Evolutionary conservation across 2,329 filamentous ascomycete genomes (phyloP), one percentile per base, ranked within the genome.

Genomic region (Cladophialophora psammophila): DNA sequence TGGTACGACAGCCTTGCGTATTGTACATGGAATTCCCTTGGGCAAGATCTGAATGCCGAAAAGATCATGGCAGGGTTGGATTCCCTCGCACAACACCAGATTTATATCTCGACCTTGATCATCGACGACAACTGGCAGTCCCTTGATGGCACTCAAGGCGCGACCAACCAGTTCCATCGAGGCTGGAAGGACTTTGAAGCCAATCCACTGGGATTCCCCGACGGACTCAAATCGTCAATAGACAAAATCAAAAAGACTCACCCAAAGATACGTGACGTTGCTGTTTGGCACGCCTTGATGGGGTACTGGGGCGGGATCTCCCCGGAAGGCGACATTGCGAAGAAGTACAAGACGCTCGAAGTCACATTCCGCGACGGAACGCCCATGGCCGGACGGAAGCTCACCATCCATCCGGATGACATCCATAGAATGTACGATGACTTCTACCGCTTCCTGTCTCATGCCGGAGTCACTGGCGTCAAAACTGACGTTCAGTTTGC

Each of bases 101-200:
- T 99, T 74, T 88, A 90, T 50, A 85, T 98, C 54, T 90, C 88
- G 0, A 96, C 89, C 74, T 83, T 99, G 1, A 97, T 98, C 68
- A 96, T 99, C 69, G 95, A 99, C 73, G 95, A 99, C 76, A 96
- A 96, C 73, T 99, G 95, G 95, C 94, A 97, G 78, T 87, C 90
- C 8, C 84, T 96, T 6, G 86, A 89, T 32, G 75, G 80, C 57
- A 81, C 82, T 34, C 80, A 85, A 69, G 85, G 83, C 3, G 78
- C 83, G 13, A 82, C 78, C 1, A 64, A 65, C 50, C 84, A 87
- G 70, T 85, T 84, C 70, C 75, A 80, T 42, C 79, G 84, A 13
- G 83, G 83, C 13, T 96, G 91, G 93, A 86, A 87, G 9, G 87
- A 90, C 7, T 98, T 99, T 70, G 94, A 98, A 75, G 95, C 94